Evolutionary conservation across 805 yeast species (phyloP).

Genomic region (Blastobotrys attinorum): DNA sequence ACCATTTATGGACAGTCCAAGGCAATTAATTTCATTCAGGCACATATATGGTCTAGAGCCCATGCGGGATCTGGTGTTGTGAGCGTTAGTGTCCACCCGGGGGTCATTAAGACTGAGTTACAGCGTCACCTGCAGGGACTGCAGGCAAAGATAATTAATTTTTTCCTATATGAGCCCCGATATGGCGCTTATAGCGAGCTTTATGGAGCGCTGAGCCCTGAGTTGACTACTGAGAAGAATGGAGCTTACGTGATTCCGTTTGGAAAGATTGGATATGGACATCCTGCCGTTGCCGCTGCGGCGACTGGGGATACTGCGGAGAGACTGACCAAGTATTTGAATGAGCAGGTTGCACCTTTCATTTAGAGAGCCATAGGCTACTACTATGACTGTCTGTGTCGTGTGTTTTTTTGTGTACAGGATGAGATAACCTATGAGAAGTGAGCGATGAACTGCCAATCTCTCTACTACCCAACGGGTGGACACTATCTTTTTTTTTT

Average conservation of each 20-base stretch:
- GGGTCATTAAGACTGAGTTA: slow-evolving; percentile 32
- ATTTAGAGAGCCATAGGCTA: no score
- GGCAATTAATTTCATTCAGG: slow-evolving; percentile 33
- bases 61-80: slow-evolving; percentile 30
- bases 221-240: slow-evolving; percentile 27
- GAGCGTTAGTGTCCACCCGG: slow-evolving; percentile 36
- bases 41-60: slow-evolving; percentile 30
- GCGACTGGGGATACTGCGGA: slow-evolving; percentile 29
- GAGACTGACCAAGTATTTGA: slow-evolving; percentile 32
- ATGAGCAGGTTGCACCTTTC: slow-evolving; percentile 16
- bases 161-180: slow-evolving; percentile 17
- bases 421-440: no score
- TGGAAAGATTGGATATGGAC: slow-evolving; percentile 33
- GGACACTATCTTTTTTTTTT: no score
- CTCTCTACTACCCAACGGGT: no score
- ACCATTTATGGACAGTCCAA: slow-evolving; percentile 37
- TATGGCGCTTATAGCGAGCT: slow-evolving; percentile 41
- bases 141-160: slow-evolving; percentile 1
- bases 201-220: slow-evolving; percentile 36
- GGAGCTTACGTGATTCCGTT: slow-evolving; percentile 37
- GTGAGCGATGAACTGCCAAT: no score
- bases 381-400: no score
- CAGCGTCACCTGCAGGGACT: slow-evolving; percentile 20
- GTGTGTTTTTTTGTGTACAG: no score
- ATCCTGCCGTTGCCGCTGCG: slow-evolving; percentile 32